Conservation (phyloP, 164 flowering plant genomes). For the Chimonanthus praecox region DNA sequence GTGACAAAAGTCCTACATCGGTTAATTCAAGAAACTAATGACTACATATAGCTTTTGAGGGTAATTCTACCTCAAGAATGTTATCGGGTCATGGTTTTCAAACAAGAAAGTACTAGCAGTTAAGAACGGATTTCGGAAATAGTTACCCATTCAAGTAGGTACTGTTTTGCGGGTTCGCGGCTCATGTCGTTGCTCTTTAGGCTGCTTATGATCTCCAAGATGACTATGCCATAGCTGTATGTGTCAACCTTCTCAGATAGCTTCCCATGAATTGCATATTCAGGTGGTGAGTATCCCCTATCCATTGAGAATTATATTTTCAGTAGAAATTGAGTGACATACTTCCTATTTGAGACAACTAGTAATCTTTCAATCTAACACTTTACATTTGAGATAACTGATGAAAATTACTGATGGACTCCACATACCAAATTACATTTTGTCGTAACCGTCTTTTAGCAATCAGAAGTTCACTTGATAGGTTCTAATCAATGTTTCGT, state of each 20-base stretch:
- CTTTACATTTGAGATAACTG: background rate
- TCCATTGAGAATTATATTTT: slow-evolving; percentile 1
- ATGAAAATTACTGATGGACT: background rate
- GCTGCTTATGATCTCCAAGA: slow-evolving; percentile 54
- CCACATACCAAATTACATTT: background rate
- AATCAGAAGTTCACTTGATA: no score
- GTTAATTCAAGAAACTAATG: no score
- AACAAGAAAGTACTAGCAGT: no score
- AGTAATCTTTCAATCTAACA: background rate
- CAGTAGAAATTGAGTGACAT: background rate
- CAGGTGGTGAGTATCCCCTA: slow-evolving; percentile 48
- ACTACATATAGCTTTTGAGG: no score
- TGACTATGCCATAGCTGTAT: slow-evolving; percentile 54
- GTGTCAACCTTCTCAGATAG: slow-evolving; percentile 53
- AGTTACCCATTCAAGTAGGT: slow-evolving; percentile 54
- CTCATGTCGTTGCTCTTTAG: slow-evolving; percentile 31
- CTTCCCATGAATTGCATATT: slow-evolving; percentile 56
- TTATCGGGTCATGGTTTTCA: no score
- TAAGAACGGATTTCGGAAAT: background rate
- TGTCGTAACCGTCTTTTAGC: no score
- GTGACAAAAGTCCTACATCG: no score
- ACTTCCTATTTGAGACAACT: no score
- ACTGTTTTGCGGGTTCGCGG: slow-evolving; percentile 23
- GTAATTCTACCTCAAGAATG: no score
- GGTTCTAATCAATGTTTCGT: no score